Base-by-base conservation (phyloP, 2,329 filamentous ascomycete species). In the Fusarium continuum region DNA sequence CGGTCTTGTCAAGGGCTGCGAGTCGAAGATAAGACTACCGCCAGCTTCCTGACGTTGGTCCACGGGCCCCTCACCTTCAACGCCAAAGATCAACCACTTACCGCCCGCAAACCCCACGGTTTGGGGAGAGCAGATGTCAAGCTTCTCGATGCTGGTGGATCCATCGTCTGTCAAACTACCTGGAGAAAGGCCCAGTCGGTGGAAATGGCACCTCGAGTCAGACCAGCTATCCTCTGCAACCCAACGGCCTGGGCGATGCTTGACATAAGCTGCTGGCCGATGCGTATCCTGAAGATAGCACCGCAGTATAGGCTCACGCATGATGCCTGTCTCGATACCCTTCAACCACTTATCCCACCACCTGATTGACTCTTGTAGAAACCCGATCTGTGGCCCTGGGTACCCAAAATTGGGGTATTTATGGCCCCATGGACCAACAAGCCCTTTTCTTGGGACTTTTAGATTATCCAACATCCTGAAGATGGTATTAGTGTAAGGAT, bases 311-410 rank as follows among this genome's bases (percentile, higher is more conserved):
- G 57, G 44, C 14, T 54, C 50, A 9, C 28, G 4, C 50, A 54
- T 54, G 10, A 54, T 54, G 0, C 44, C 45, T 8, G 45, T 54
- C 20, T 54, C 45, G 4, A 7, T 34, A 9, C 50, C 45, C 25
- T 54, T 54, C 11, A 54, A 1, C 50, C 50, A 54, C 5, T 51
- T 54, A 20, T 54, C 50, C 50, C 50, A 54, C 50, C 50, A 54
- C 2, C 45, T 28, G 2, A 51, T 40, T 0, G 50, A 51, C 10
- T 54, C 50, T 4, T 54, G 50, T 4, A 54, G 4, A 8, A 54
- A 54, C 0, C 50, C 50, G 34, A 54, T 54, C 8, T 54, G 50
- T 1, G 50, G 50, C 0, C 50, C 50, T 1, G 50, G 50, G 8
- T 54, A 51, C 3, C 50, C 50, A 5, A 54, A 54, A 14, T 54